Evolutionary conservation across 305 asterid genomes (phyloP).

Genomic region (Lippia alba): DNA sequence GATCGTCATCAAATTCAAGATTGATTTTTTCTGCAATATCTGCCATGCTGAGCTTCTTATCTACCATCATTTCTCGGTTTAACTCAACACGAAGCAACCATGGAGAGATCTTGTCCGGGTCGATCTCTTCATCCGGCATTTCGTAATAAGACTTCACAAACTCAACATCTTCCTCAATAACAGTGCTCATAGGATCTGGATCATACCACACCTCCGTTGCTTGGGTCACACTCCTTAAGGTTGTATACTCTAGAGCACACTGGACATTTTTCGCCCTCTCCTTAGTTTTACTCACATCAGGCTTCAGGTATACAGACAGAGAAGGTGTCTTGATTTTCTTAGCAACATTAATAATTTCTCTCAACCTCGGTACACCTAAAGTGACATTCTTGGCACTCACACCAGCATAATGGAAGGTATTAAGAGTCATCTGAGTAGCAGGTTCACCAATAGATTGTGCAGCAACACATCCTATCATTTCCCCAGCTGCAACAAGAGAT

Average conservation of each 20-base stretch:
- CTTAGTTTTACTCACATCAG: conserved; percentile 76
- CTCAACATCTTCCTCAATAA: conserved; percentile 92
- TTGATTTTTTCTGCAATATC: conserved; percentile 95
- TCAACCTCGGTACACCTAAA: conserved; percentile 96
- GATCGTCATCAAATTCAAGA: conserved; percentile 88
- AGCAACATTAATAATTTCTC: conserved; percentile 98
- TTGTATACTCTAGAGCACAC: conserved; percentile 96
- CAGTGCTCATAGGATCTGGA: conserved; percentile 94
- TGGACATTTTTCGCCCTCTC: conserved; percentile 96
- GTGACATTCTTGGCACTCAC: conserved; percentile 99
- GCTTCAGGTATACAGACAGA: conserved; percentile 88
- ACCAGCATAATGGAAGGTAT: conserved; percentile 99
- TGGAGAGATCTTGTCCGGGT: conserved; percentile 95
- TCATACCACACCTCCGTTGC: conserved; percentile 99
- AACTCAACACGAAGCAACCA: conserved; percentile 98
- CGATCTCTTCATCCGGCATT: conserved; percentile 98
- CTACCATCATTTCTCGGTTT: conserved; percentile 99
- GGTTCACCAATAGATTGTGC: conserved; percentile 99
- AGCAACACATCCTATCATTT: conserved; percentile 99
- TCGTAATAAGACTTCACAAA: conserved; percentile 95
- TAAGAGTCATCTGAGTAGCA: conserved; percentile 98
- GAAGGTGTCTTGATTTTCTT: conserved; percentile 97
- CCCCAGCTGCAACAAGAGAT: conserved; percentile 97
- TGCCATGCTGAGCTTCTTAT: conserved; percentile 99
- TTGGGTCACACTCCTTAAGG: conserved; percentile 92